Base-by-base conservation (phyloP, 441 rosid genomes). In the Dalechampia spathulata region DNA sequence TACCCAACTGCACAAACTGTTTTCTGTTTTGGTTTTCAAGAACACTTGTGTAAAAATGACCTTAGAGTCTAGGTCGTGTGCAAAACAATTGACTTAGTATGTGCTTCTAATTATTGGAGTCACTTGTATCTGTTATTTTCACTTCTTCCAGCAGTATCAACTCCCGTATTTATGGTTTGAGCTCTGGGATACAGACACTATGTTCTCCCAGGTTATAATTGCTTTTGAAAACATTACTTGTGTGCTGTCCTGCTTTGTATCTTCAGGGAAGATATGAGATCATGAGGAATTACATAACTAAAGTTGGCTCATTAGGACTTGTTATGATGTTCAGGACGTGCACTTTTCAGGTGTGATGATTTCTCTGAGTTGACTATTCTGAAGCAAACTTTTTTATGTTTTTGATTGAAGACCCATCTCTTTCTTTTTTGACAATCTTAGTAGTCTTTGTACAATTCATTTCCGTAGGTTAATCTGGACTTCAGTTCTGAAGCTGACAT, bases 291-390 rank as follows among this genome's bases (percentile, higher is more conserved):
- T 94, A 90, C 83, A 94, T 94, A 97, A 95, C 97, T 8, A 90
- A 94, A 79, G 99, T 94, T 60, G 96, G 99, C 54, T 57, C 90
- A 19, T 84, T 87, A 45, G 99, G 99, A 61, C 90, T 90, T 75
- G 97, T 90, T 75, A 90, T 87, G 99, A 94, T 94, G 99, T 87
- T 94, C 46, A 78, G 97, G 67, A 94, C 97, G 2, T 94, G 97
- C 70, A 94, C 97, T 39, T 95, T 94, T 78, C 99, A 94, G 96
- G 99, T 94, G 58, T 61, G 78, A 65, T 55, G 44, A 52, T 55
- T 65, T 46, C 61, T 55, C 47, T 57, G 21, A 44, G 47, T 57
- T 45, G n/a, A 21, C 48, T 50, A 41, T 71, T 57, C 36, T 34
- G 37, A 42, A 41, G 61, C 32, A 13, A 49, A 68, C 7, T 52